A percentile compares a stretch with the other conserved stretches of the same genome.
Evolutionary conservation across 371 early-diverging fungal species (phyloP).

Genomic region (Catenaria anguillulae): DNA sequence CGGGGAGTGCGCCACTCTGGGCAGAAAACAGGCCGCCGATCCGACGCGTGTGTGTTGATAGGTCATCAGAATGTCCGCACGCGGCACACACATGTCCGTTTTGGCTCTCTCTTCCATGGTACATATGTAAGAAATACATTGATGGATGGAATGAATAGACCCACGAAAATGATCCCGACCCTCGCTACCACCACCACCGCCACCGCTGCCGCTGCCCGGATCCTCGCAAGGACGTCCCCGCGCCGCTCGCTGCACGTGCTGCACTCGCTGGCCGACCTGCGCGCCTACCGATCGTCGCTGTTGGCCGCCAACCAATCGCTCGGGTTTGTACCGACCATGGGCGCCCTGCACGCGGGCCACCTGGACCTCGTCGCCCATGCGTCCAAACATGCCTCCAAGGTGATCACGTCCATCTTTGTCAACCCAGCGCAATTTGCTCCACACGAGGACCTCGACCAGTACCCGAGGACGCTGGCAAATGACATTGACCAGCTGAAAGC

Average conservation of each 20-base stretch:
- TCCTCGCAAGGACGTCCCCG: no score
- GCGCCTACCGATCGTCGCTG: background rate
- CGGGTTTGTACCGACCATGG: constrained; percentile 78
- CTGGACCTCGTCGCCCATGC: constrained; percentile 41
- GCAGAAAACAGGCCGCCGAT: no score
- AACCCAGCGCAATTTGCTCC: constrained; percentile 96
- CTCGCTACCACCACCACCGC: no score
- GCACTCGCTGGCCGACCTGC: background rate
- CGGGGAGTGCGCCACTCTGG: no score
- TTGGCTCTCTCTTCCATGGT: no score
- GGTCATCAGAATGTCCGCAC: no score
- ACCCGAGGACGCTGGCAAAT: constrained; percentile 68
- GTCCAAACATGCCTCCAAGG: constrained; percentile 36
- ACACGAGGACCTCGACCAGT: constrained; percentile 75
- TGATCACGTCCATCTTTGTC: constrained; percentile 81
- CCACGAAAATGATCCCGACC: no score
- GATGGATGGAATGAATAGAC: no score
- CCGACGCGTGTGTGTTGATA: no score
- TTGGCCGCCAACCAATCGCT: constrained; percentile 18
- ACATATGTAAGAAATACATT: no score
- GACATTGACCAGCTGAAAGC: constrained; percentile 48
- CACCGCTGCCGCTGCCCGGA: no score
- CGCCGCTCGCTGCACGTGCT: background rate
- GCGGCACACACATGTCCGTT: no score
- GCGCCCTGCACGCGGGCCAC: constrained; percentile 84